Evolutionary conservation across 805 yeast species (phyloP), one percentile per base, ranked within the genome.

Genomic region (Wickerhamomyces kurtzmanii): DNA sequence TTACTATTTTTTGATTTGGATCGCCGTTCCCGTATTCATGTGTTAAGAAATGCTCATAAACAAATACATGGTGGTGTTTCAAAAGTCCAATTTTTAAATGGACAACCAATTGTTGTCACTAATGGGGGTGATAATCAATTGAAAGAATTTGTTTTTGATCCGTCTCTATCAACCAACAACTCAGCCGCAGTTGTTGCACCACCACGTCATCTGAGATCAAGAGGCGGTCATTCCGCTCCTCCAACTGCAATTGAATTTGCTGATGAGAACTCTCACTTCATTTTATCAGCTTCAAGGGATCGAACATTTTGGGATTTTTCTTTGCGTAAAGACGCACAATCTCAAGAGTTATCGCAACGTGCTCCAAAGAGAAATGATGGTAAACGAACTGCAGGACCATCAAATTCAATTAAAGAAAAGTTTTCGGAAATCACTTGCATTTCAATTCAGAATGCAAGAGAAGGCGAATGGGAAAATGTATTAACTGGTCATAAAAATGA

Each of bases 151-250:
- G 96, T 86, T 0, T 91, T 91, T 55, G 98, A 91, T 55, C 96
- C 96, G 3, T 72, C 91, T 2, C 58, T 87, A 28, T 74, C 87
- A 0, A 59, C 79, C 1, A 56, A 77, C 5, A 49, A 51, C 20
- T 53, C 53, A 22, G 43, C 70, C 1, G 61, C 77, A 2, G 73
- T 84, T 18, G 77, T 82, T 5, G 72, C 86, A 9, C 94, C 96
- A 1, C 97, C 98, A 23, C 76, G 98, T 47, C 74, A 77, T 34
- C 62, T 93, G 43, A 73, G 98, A 51, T 81, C 94, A 1, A 71
- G 98, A 49, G 97, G 96, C 43, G 99, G 99, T n/a, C 98, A 91
- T 51, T 74, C 94, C 4, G 79, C 82, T 17, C 94, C 98, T 4
- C 93, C 97, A 3, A 65, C 79, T 0, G 49, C 71, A 5, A 72